These are phyloP conservation scores for Hysterium pulicare DNA, from an alignment of 2,329 filamentous ascomycete genomes.

Conservation along the genomic window DNA sequence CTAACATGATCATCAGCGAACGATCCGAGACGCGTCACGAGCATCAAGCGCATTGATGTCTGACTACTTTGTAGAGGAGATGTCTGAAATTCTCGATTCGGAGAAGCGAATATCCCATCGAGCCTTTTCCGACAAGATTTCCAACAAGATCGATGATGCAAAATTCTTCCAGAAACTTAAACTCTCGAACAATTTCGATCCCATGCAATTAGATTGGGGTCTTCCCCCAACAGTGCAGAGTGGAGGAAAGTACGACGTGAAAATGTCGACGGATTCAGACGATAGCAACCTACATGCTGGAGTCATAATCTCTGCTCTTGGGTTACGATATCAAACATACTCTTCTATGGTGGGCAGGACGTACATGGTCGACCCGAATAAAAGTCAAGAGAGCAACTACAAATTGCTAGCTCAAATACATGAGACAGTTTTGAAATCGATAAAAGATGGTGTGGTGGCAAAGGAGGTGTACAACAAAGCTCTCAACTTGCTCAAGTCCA, in stretches of 20 bases:
- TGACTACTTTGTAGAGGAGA: constrained; percentile 95
- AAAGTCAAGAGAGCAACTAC: constrained; percentile 91
- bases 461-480: constrained; percentile 95
- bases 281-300: constrained; percentile 80
- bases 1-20: constrained; percentile 52
- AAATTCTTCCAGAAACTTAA: constrained; percentile 91
- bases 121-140: constrained; percentile 78
- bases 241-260: constrained; percentile 90
- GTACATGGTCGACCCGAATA: constrained; percentile 95
- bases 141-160: constrained; percentile 84
- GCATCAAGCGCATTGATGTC: constrained; percentile 93
- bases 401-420: constrained; percentile 82
- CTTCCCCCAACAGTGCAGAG: constrained; percentile 89
- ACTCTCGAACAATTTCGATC: constrained; percentile 81
- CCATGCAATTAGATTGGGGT: constrained; percentile 88
- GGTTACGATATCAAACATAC: constrained; percentile 93
- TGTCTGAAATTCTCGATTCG: constrained; percentile 91
- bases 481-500: constrained; percentile 71
- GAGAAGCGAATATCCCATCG: constrained; percentile 97
- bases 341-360: constrained; percentile 89
- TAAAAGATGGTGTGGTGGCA: constrained; percentile 78
- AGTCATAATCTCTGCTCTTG: constrained; percentile 88
- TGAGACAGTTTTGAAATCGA: constrained; percentile 83
- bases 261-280: constrained; percentile 73
- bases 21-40: constrained; percentile 90